Evolutionary conservation across 2,329 filamentous ascomycete genomes (phyloP), one percentile per base, ranked within the genome.

Genomic region (Ceratocystis cacaofunesta): DNA sequence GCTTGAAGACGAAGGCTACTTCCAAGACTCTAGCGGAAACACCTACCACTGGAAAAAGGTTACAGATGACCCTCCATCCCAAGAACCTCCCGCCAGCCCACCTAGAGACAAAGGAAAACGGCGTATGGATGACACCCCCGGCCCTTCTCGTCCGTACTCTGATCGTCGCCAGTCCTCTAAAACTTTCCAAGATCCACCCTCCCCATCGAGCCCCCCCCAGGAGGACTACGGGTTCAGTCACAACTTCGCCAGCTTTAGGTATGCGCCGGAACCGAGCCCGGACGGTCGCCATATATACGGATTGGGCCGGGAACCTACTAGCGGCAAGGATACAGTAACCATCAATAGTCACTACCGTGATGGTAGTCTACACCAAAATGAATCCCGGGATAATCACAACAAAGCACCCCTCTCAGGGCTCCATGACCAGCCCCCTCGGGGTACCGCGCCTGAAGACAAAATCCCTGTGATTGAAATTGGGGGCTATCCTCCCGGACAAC

Each of bases 361-460:
- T 28, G 28, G 28, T 5, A 28, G 28, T 28, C 28, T 5, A 28
- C 28, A 28, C 28, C 1, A 28, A 5, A 28, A 28, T 28, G 28
- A 28, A 28, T 28, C 28, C 28, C 3, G 0, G 22, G 0, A 22
- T 32, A 1, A 7, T 32, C 30, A 7, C 30, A 32, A 6, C 6
- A 1, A 1, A 32, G 6, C 6, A 32, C 6, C 6, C 30, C 30
- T 1, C 30, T 32, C 6, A 0, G 30, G 30, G 6, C 30, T 7
- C 30, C 0, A 32, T 8, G 30, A 2, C 6, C 0, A 0, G 30
- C 7, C 30, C 6, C 30, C 1, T 32, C 1, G 1, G 1, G 7
- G 2, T 28, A 1, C 2, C 36, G 1, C 3, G 7, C 1, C n/a
- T 25, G 19, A 62, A 28, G 36, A 17, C 2, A 10, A 36, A n/a